A percentile compares a stretch with the other conserved stretches of the same genome.
Evolutionary conservation across 768 basidiomycete species (phyloP).

Genomic region (Rubroboletus satanas): DNA sequence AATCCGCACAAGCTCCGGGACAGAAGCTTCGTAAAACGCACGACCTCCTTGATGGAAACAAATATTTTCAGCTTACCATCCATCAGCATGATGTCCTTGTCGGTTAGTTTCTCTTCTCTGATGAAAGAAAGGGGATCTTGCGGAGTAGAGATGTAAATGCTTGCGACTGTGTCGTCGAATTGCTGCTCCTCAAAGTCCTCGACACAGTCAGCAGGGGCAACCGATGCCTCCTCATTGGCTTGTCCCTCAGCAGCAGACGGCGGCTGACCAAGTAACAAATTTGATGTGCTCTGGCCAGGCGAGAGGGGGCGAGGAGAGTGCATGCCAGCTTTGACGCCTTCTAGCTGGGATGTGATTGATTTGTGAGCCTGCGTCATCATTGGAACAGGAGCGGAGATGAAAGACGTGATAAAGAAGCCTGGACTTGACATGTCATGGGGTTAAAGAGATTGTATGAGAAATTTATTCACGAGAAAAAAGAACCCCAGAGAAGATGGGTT

Average conservation of each 20-base stretch:
- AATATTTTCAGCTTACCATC: slow-evolving; percentile 43
- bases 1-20: slow-evolving; percentile 24
- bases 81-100: slow-evolving; percentile 49
- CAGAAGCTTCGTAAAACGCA: slow-evolving; percentile 12
- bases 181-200: slow-evolving; percentile 12
- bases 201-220: background rate
- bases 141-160: slow-evolving; percentile 29
- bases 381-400: slow-evolving; percentile 32
- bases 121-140: slow-evolving; percentile 36
- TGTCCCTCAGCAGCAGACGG: slow-evolving; percentile 11
- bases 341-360: slow-evolving; percentile 17
- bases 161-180: slow-evolving; percentile 32
- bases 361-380: slow-evolving; percentile 19
- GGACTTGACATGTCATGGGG: slow-evolving; percentile 27
- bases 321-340: slow-evolving; percentile 16
- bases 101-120: slow-evolving; percentile 53
- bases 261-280: slow-evolving; percentile 25
- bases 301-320: slow-evolving; percentile 18
- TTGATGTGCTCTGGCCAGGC: slow-evolving; percentile 14
- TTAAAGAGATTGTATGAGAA: slow-evolving; percentile 22
- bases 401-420: slow-evolving; percentile 33
- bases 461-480: slow-evolving; percentile 17
- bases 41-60: slow-evolving; percentile 7
- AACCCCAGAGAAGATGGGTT: slow-evolving; percentile 10
- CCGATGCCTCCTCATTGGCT: background rate